These are phyloP conservation scores for Strobilomyces dryophilus DNA, from an alignment of 768 basidiomycete species.

Conservation along the genomic window DNA sequence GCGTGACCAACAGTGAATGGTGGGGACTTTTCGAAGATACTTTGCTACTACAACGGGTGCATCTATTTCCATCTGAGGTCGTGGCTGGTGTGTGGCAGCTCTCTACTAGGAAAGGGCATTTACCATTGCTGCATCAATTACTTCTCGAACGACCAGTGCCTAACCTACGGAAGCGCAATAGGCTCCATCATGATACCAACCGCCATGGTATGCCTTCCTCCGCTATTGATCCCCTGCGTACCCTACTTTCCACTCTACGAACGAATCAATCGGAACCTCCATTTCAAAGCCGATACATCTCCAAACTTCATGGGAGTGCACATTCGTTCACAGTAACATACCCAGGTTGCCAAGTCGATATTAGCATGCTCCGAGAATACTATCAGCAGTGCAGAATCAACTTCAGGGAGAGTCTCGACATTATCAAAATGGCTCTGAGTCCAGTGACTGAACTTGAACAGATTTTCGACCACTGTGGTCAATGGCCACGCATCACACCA, in stretches of 20 bases:
- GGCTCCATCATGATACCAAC: no score
- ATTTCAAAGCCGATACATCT: not conserved
- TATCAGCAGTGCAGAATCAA: not conserved
- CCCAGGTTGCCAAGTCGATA: no score
- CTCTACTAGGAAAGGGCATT: not conserved
- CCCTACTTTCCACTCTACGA: not conserved
- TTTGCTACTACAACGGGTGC: not conserved
- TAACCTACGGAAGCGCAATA: not conserved
- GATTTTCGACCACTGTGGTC: not conserved
- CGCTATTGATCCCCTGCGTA: not conserved
- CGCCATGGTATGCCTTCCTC: not conserved
- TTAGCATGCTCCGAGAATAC: not conserved
- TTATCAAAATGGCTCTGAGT: not conserved
- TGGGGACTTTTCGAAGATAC: not conserved
- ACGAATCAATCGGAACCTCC: not conserved
- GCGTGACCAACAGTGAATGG: not conserved
- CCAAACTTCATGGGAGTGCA: not conserved
- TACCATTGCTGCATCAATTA: not conserved
- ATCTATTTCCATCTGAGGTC: not conserved
- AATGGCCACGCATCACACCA: not conserved
- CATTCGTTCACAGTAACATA: not conserved
- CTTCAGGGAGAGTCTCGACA: not conserved
- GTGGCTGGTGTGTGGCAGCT: no score
- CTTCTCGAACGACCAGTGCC: not conserved
- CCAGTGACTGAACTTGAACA: not conserved